Base-by-base conservation (phyloP, 2,329 filamentous ascomycete species). In the Aspergillus brunneoviolaceus region DNA sequence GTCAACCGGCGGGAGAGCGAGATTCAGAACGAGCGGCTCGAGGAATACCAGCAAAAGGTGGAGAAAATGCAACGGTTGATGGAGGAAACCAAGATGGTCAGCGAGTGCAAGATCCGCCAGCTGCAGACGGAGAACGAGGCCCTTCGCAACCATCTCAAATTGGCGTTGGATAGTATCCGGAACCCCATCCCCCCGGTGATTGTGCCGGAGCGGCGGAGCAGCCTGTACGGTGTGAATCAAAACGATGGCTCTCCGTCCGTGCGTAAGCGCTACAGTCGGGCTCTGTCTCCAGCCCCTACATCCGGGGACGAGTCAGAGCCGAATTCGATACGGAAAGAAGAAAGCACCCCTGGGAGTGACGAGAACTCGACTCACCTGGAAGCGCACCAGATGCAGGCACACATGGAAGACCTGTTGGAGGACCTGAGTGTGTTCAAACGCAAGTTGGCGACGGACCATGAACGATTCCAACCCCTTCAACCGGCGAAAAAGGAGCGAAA, bases 1-100 rank as follows among this genome's bases (percentile, higher is more conserved):
- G 67, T 86, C 84, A 91, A 95, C 76, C 89, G 91, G 73, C 71
- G 76, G 7, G 91, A 93, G 68, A 89, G 87, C 58, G 86, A 89
- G 68, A 83, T 89, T 42, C 88, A 91, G 65, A 91, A 92, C 64
- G 91, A 95, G 74, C 89, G 89, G 67, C 81, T 99, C 25, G 95
- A 98, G 69, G 92, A 96, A 75, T 99, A 98, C 77, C 95, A 99
- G 79, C 87, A 88, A 65, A 90, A 93, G 70, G 95, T 99, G 19
- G 84, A 87, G 51, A 86, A 89, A 59, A 92, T 99, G 89, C 92
- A 98, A 76, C 88, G 93, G 61, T 86, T 96, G 76, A 97, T 97
- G 93, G 93, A 98, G 75, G 95, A 99, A 79, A 89, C 89, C 64
- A 87, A 89, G 61, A 89, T 96, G 75, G 90, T 98, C 14, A 89